Percentiles rank a stretch among this genome's conserved stretches.
Conservation (phyloP, 257 asterid genomes). For the Salvia miltiorrhiza region DNA sequence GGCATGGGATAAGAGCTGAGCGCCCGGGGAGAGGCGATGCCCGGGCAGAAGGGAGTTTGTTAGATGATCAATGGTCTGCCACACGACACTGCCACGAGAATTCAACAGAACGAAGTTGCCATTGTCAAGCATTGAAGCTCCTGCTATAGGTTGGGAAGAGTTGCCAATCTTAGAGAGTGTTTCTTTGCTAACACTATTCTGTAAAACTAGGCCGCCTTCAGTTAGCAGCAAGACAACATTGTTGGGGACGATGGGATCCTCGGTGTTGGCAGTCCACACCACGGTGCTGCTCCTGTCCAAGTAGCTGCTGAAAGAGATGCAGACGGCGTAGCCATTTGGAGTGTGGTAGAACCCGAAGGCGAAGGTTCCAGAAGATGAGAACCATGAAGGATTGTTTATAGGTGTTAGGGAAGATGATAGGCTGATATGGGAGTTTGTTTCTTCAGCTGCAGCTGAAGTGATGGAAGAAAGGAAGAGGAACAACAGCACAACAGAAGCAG, state of each 20-base stretch:
- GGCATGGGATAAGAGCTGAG: not conserved
- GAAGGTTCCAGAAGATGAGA: not conserved
- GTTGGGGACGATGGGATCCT: conserved; percentile 20
- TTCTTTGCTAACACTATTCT: not conserved
- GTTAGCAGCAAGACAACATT: conserved; percentile 19
- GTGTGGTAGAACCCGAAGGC: not conserved
- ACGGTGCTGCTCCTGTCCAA: not conserved
- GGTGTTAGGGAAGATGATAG: not conserved
- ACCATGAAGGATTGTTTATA: not conserved
- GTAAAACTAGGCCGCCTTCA: conserved; percentile 29
- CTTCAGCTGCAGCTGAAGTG: not conserved
- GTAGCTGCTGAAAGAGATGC: not conserved
- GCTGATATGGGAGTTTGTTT: not conserved
- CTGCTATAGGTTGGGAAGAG: not conserved
- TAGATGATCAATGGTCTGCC: conserved; percentile 7
- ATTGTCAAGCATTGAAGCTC: conserved; percentile 1
- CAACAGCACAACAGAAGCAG: not conserved
- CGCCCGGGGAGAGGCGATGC: not conserved
- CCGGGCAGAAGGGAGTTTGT: not conserved
- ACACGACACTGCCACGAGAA: not conserved
- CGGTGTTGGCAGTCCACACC: conserved; percentile 34
- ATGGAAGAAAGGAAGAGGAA: not conserved
- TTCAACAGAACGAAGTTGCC: not conserved
- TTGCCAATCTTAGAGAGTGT: not conserved
- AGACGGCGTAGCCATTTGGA: not conserved